phyloP scores from a whole-genome alignment of 495 filamentous ascomycete species.

The Parathielavia appendiculata region DNA sequence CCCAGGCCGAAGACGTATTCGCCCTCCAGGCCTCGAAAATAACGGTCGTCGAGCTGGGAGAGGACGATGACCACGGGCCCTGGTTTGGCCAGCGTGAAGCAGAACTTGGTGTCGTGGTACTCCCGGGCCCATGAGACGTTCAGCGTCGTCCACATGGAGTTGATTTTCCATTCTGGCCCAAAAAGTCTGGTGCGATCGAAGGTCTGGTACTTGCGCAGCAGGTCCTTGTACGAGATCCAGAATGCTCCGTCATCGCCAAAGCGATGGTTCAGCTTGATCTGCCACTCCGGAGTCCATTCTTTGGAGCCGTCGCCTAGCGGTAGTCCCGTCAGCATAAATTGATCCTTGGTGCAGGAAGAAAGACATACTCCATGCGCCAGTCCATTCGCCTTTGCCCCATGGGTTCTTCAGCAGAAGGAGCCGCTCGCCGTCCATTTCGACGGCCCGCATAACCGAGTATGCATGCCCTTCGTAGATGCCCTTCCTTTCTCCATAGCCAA shows the following conservation, averaged over 20 bases:
- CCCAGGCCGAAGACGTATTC: conserved; percentile 72
- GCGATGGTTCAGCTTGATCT: conserved; percentile 67
- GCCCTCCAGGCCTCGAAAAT: conserved; percentile 79
- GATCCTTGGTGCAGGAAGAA: not conserved
- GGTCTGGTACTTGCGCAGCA: conserved; percentile 74
- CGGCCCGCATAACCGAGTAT: conserved; percentile 81
- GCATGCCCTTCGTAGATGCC: conserved; percentile 81
- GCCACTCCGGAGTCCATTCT: conserved; percentile 88
- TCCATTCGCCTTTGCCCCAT: conserved; percentile 84
- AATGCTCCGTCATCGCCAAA: conserved; percentile 85
- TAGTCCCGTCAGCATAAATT: not conserved
- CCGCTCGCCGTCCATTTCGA: conserved; percentile 67
- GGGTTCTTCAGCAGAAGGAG: conserved; percentile 80
- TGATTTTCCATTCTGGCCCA: conserved; percentile 73
- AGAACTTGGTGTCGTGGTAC: conserved; percentile 80
- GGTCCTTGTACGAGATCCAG: conserved; percentile 69
- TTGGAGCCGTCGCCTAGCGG: conserved; percentile 64
- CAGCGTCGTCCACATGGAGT: conserved; percentile 78
- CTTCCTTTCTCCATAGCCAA: conserved; percentile 56
- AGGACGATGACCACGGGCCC: conserved; percentile 75
- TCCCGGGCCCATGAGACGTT: conserved; percentile 81
- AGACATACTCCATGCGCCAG: conserved; percentile 61
- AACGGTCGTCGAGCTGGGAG: conserved; percentile 77
- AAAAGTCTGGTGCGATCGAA: conserved; percentile 90
- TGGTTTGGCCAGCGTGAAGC: conserved; percentile 58